phyloP scores from a whole-genome alignment of 1,284 basidiomycete species.

The Cutaneotrichosporon arboriforme region DNA sequence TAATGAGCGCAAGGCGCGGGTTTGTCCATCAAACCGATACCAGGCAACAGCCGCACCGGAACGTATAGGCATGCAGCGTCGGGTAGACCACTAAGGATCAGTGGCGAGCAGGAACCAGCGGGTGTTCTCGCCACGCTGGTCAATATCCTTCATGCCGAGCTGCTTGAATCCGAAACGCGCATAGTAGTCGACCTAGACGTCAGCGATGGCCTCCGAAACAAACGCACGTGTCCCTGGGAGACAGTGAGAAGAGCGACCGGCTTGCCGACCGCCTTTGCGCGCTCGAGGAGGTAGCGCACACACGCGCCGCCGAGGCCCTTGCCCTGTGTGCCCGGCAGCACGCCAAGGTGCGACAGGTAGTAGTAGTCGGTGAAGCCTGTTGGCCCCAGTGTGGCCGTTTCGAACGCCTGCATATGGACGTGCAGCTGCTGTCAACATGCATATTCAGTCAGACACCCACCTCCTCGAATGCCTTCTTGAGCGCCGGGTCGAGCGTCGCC shows the following conservation, averaged over 20 bases:
- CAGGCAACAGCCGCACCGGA: too few relatives aligned
- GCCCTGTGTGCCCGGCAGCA: neutral
- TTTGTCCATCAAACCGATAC: too few relatives aligned
- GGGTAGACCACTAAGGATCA: too few relatives aligned
- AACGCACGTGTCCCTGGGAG: conserved; percentile 5
- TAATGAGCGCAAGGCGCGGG: too few relatives aligned
- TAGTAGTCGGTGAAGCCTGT: conserved; percentile 8
- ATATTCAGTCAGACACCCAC: neutral
- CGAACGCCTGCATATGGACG: neutral
- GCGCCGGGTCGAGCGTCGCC: neutral
- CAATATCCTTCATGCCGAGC: too few relatives aligned
- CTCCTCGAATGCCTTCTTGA: conserved; percentile 1
- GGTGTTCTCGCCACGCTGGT: too few relatives aligned
- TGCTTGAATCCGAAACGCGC: too few relatives aligned
- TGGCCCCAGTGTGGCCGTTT: conserved; percentile 2
- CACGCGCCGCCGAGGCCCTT: conserved; percentile 6
- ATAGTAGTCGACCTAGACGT: too few relatives aligned
- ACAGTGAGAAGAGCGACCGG: conserved; percentile 1
- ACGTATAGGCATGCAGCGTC: too few relatives aligned
- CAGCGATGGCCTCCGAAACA: too few relatives aligned
- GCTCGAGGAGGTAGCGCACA: neutral
- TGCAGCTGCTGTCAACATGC: too few relatives aligned
- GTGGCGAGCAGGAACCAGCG: too few relatives aligned
- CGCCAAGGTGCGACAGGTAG: conserved; percentile 13
- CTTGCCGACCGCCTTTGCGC: neutral